A percentile compares a stretch with the other conserved stretches of the same genome.
Evolutionary conservation across 108 stramenopile species (phyloP).

Genomic region (Heterococcus sp.): DNA sequence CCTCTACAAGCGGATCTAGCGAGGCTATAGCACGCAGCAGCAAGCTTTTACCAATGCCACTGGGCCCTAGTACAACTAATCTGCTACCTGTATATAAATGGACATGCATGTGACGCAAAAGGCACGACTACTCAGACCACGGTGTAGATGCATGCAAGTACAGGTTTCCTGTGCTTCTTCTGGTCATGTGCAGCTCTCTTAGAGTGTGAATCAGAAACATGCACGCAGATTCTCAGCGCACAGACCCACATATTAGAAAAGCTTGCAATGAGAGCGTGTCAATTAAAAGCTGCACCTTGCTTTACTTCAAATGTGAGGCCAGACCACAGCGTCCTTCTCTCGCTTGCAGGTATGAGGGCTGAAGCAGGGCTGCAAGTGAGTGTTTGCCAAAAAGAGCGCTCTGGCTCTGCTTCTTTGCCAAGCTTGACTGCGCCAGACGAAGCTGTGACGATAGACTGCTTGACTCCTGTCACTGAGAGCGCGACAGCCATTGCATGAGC

Average conservation of each 20-base stretch:
- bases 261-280: too few relatives aligned
- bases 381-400: neutral
- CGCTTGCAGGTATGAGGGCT: neutral
- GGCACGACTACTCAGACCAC: neutral
- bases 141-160: neutral
- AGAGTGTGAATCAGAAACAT: neutral
- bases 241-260: neutral
- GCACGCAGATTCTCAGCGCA: neutral
- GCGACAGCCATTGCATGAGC: too few relatives aligned
- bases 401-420: neutral
- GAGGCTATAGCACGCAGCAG: slow-evolving; percentile 1
- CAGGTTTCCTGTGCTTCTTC: neutral
- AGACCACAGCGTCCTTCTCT: neutral
- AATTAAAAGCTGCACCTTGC: too few relatives aligned
- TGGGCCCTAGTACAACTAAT: slow-evolving; percentile 4
- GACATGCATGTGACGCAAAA: too few relatives aligned
- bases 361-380: neutral
- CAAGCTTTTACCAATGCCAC: slow-evolving; percentile 9
- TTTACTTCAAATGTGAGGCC: neutral
- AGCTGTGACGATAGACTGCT: neutral
- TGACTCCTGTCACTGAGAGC: too few relatives aligned
- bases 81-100: neutral
- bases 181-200: neutral
- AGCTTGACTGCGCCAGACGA: neutral
- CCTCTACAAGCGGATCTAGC: slow-evolving; percentile 6